Conservation (phyloP, 2,329 filamentous ascomycete genomes). For the Penicillium sumatraense region DNA sequence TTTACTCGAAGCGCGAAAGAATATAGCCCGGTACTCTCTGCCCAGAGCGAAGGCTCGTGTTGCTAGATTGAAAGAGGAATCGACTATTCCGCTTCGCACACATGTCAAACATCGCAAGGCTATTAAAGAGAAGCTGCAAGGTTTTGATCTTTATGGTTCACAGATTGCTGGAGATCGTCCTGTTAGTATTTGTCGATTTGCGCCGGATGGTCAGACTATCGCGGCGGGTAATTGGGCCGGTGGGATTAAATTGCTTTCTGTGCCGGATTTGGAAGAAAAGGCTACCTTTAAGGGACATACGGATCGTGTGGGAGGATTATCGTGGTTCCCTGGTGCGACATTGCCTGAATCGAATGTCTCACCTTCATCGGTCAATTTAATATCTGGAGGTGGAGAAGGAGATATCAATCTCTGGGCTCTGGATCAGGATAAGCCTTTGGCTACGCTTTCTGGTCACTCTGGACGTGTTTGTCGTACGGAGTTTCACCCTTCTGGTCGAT, state of each 20-base stretch:
- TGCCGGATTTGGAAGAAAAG: conserved; percentile 80
- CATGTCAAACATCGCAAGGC: conserved; percentile 92
- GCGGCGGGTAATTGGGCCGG: conserved; percentile 94
- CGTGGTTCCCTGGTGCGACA: conserved; percentile 87
- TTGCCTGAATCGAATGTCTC: conserved; percentile 73
- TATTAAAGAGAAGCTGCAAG: conserved; percentile 79
- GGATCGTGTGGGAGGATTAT: conserved; percentile 84
- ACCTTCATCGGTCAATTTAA: conserved; percentile 76
- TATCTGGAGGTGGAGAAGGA: conserved; percentile 87
- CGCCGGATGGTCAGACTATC: conserved; percentile 79
- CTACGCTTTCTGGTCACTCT: conserved; percentile 80
- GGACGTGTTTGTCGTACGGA: conserved; percentile 89
- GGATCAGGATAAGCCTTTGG: conserved; percentile 79
- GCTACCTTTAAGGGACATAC: conserved; percentile 80
- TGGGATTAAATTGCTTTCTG: conserved; percentile 80
- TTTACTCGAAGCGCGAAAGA: conserved; percentile 74
- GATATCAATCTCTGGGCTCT: conserved; percentile 90
- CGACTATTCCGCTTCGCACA: conserved; percentile 80
- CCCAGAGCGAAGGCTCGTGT: conserved; percentile 79
- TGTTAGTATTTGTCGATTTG: conserved; percentile 88
- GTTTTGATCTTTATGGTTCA: conserved; percentile 89
- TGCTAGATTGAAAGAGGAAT: conserved; percentile 77
- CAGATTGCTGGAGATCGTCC: conserved; percentile 91
- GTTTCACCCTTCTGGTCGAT: conserved; percentile 89
- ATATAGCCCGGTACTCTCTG: conserved; percentile 82